Evolutionary conservation across 148 eudicot genomes (phyloP), one percentile per base, ranked within the genome.

Genomic region (Rhododendron griersonianum): DNA sequence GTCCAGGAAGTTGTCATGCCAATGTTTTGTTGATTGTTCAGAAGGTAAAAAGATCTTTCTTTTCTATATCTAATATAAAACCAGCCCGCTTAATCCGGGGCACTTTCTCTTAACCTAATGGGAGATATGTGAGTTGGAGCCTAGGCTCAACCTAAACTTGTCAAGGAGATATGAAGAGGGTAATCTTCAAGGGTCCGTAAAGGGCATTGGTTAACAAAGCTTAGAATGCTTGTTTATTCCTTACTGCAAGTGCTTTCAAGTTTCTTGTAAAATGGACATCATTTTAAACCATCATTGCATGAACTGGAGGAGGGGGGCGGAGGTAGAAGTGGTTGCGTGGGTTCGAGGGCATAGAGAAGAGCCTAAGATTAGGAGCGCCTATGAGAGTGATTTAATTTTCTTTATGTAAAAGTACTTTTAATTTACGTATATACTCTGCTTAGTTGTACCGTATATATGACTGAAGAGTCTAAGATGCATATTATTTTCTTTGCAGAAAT

Each of bases 1-100:
- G 35, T 73, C 87, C 53, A 25, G 91, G 93, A 74, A 88, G 83
- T 78, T 92, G 93, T 78, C 92, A 92, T 63, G 18, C 69, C 80
- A 63, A 87, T 55, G 85, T 87, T 3, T 81, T 84, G 57, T 80
- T 92, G 18, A 79, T 41, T 59, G 84, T 91, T 80, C 33, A 90
- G 73, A 81, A 85, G 93, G 93, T 91, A 89, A 85, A 87, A 85
- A 65, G 8, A 21, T n/a, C 13, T 21, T n/a, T 6, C 30, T 14
- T 25, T 41, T 5, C 45, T 1, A 37, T 16, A 13, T 53, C 1
- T 37, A 45, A 4, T 15, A 5, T 57, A 57, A 57, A 14, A 57
- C 57, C 81, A 37, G 23, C 28, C n/a, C 0, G 50, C 37, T 25
- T 7, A 41, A 41, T 41, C 45, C 45, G 8, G 1, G 45, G 53